phyloP scores from a whole-genome alignment of 768 basidiomycete genomes.

The Hortiboletus flavorubellus region DNA sequence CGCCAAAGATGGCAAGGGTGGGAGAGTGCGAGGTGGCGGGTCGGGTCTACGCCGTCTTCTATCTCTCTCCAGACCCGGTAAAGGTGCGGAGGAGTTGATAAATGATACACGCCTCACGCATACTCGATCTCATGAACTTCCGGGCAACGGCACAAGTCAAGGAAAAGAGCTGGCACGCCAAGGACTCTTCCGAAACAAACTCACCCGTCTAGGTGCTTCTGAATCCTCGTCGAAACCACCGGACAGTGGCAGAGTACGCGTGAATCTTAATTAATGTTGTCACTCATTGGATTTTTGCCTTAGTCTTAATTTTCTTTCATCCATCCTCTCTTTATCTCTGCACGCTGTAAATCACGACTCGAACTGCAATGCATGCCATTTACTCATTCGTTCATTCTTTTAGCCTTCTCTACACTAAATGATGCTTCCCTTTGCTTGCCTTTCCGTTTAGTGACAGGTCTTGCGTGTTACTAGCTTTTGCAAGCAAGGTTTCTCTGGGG shows the following conservation, averaged over 20 bases:
- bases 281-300: conserved; percentile 17
- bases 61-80: conserved; percentile 31
- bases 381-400: conserved; percentile 10
- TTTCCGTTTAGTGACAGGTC: conserved; percentile 2
- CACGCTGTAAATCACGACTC: conserved; percentile 26
- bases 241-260: conserved; percentile 34
- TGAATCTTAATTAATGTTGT: conserved; percentile 32
- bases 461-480: not conserved
- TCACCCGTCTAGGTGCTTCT: conserved; percentile 26
- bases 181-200: conserved; percentile 29
- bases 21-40: conserved; percentile 25
- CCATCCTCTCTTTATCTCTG: conserved; percentile 16
- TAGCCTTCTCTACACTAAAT: conserved; percentile 8
- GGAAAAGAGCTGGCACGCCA: conserved; percentile 20
- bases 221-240: conserved; percentile 30
- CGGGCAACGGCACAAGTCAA: conserved; percentile 18
- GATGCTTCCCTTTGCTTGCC: not conserved
- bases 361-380: conserved; percentile 23
- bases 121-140: conserved; percentile 27
- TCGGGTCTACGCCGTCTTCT: conserved; percentile 33
- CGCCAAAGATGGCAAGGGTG: conserved; percentile 42
- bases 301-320: not conserved
- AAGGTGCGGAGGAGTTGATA: conserved; percentile 28
- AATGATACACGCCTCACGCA: conserved; percentile 24
- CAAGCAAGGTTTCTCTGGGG: too few species aligned